These are phyloP conservation scores for Quercus variabilis DNA, from an alignment of 306 rosid genomes.

Conservation along the genomic window DNA sequence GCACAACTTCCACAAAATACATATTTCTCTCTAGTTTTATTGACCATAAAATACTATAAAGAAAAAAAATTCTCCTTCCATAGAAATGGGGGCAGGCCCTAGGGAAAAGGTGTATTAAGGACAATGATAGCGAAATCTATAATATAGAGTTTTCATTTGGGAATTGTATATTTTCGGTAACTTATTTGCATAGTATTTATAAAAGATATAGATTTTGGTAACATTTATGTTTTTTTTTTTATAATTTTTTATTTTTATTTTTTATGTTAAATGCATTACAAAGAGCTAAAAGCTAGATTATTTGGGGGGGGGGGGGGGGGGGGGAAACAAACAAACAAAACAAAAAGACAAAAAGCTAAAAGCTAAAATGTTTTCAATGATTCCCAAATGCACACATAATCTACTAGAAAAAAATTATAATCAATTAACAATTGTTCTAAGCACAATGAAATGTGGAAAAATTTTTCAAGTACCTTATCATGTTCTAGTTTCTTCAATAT, in stretches of 20 bases:
- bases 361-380: no score
- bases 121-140: not conserved
- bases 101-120: not conserved
- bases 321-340: no score
- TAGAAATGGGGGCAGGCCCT: not conserved
- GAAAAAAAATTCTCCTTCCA: not conserved
- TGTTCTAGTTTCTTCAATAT: constrained; percentile 61
- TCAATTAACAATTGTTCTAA: not conserved
- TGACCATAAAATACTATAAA: not conserved
- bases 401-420: not conserved
- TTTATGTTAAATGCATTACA: no score
- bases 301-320: no score
- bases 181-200: no score
- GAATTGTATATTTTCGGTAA: no score
- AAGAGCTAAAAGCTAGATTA: no score
- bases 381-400: not conserved
- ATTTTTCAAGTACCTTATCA: constrained; percentile 62
- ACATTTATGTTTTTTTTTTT: no score
- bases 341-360: no score
- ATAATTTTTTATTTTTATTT: no score
- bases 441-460: not conserved
- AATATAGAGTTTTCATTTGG: not conserved
- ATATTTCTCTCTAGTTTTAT: not conserved
- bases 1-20: not conserved
- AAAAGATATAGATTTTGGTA: no score